Conservation (phyloP, 495 filamentous ascomycete species). For the Neurospora intermedia region DNA sequence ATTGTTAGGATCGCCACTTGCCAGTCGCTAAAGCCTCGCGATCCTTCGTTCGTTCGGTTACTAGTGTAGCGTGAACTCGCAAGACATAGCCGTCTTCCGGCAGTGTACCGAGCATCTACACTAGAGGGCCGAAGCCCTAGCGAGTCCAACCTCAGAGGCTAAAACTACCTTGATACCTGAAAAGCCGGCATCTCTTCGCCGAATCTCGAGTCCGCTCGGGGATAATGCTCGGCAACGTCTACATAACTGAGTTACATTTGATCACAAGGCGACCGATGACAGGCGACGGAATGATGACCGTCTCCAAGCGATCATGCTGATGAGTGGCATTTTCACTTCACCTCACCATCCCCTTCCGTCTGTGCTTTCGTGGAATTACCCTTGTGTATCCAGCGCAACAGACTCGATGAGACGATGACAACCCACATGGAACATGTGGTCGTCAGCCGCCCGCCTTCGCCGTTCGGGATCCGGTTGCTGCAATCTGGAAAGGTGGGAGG, state of each 20-base stretch:
- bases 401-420: neutral
- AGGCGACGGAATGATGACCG: neutral
- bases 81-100: neutral
- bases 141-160: neutral
- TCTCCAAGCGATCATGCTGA: neutral
- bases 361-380: neutral
- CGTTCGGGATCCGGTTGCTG: neutral
- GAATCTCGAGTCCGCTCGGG: neutral
- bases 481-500: neutral
- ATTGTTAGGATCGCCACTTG: neutral
- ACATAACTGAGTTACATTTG: neutral
- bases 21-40: neutral
- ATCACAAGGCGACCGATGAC: neutral
- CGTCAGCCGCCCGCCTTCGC: neutral
- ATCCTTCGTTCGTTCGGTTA: neutral
- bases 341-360: neutral
- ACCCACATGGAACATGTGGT: neutral
- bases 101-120: neutral
- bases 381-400: neutral
- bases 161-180: neutral
- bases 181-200: neutral
- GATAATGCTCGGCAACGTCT: neutral
- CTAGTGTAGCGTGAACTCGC: neutral
- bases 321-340: neutral
- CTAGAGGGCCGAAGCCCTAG: neutral